Percentiles rank a stretch among this genome's conserved stretches.
Evolutionary conservation across 2,329 filamentous ascomycete species (phyloP).

Genomic region (Zasmidium cellare): DNA sequence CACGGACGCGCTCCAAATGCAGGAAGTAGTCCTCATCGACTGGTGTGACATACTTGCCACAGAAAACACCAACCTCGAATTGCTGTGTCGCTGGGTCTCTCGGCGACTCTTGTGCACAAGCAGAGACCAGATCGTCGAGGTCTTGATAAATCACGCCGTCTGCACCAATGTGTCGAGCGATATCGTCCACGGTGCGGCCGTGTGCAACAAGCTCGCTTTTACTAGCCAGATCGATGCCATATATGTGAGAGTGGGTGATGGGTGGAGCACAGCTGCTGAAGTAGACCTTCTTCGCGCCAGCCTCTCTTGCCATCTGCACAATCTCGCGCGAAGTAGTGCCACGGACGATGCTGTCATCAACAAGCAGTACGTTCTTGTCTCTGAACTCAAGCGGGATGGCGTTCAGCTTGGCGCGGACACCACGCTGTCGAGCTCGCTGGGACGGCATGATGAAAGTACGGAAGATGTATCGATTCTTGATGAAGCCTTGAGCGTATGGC

Average conservation of each 20-base stretch:
- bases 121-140: constrained; percentile 74
- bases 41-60: constrained; percentile 79
- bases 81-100: constrained; percentile 57
- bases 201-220: constrained; percentile 71
- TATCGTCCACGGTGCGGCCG: constrained; percentile 60
- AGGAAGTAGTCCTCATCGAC: constrained; percentile 81
- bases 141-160: constrained; percentile 76
- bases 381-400: constrained; percentile 84
- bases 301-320: constrained; percentile 80
- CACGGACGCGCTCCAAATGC: constrained; percentile 70
- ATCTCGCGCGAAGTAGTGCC: constrained; percentile 81
- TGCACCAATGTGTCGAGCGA: constrained; percentile 69
- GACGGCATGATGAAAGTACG: constrained; percentile 85
- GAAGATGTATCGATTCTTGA: constrained; percentile 89
- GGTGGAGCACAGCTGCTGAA: constrained; percentile 81
- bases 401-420: constrained; percentile 85
- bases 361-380: constrained; percentile 75
- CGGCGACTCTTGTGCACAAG: constrained; percentile 72
- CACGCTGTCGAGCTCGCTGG: constrained; percentile 77
- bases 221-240: constrained; percentile 75
- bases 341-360: constrained; percentile 88
- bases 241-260: constrained; percentile 83
- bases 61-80: constrained; percentile 93
- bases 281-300: constrained; percentile 77
- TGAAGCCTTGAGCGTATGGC: constrained; percentile 77